phyloP scores from a whole-genome alignment of 345 rosid genomes.

The Atalantia buxifolia region DNA sequence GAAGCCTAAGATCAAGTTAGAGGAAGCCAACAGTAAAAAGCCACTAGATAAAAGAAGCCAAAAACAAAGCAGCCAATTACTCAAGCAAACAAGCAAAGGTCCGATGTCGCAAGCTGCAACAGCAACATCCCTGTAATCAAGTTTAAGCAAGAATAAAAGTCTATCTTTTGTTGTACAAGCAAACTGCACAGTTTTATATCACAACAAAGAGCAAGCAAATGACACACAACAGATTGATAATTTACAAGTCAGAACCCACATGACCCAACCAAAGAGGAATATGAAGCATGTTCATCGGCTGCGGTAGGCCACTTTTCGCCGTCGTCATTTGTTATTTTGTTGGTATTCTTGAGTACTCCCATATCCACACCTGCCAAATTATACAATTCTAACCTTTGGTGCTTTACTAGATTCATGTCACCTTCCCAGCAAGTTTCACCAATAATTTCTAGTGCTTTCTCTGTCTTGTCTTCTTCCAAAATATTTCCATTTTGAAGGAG shows the following conservation, averaged over 20 bases:
- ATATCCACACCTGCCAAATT: conserved; percentile 57
- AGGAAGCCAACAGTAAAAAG: too few relatives aligned
- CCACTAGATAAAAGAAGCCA: too few relatives aligned
- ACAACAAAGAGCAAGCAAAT: neutral
- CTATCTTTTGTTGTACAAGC: too few relatives aligned
- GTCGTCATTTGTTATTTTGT: conserved; percentile 19
- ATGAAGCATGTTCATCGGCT: conserved; percentile 82
- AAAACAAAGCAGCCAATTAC: too few relatives aligned
- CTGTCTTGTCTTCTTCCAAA: conserved; percentile 52
- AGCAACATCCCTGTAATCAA: too few relatives aligned
- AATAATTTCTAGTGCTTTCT: conserved; percentile 57
- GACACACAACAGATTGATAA: neutral
- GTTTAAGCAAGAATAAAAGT: too few relatives aligned
- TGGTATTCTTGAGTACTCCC: conserved; percentile 24
- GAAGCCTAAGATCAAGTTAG: too few relatives aligned
- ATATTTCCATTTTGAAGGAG: conserved; percentile 64
- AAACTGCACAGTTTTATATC: too few relatives aligned
- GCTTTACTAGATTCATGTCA: conserved; percentile 53
- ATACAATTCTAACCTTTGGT: conserved; percentile 45
- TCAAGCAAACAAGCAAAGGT: too few relatives aligned
- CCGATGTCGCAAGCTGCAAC: too few relatives aligned
- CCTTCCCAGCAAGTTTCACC: conserved; percentile 78
- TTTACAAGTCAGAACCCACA: conserved; percentile 53
- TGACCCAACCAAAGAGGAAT: conserved; percentile 80
- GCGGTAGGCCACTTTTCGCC: conserved; percentile 18